Conservation (phyloP, 257 asterid species). For the Lycium ferocissimum region DNA sequence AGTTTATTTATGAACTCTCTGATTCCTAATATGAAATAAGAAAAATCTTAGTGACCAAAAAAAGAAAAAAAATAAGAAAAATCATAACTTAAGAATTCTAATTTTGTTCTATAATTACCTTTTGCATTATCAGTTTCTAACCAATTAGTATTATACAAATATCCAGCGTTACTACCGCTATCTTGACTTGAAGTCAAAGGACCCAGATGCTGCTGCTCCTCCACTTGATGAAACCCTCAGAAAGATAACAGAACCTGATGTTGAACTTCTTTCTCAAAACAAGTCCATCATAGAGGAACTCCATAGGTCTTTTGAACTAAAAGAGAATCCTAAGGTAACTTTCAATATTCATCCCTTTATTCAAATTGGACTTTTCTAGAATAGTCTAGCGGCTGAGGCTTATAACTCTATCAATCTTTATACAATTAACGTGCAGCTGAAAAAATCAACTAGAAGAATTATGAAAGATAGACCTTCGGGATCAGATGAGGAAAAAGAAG, state of each 20-base stretch:
- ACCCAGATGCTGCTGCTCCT: slow-evolving; percentile 76
- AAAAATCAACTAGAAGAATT: slow-evolving; percentile 76
- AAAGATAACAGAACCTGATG: slow-evolving; percentile 81
- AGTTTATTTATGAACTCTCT: background rate
- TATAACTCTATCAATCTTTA: slow-evolving; percentile 19
- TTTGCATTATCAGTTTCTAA: background rate
- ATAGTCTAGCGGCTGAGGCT: background rate
- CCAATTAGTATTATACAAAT: slow-evolving; percentile 18
- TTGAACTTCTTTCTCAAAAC: slow-evolving; percentile 62
- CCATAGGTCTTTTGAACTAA: slow-evolving; percentile 66
- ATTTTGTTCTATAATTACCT: background rate
- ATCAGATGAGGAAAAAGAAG: slow-evolving; percentile 63
- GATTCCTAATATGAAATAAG: background rate
- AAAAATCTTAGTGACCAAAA: background rate
- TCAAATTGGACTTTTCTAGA: background rate
- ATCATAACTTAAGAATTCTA: background rate
- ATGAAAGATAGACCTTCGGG: slow-evolving; percentile 73
- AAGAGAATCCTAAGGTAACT: slow-evolving; percentile 90
- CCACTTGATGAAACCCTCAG: slow-evolving; percentile 85
- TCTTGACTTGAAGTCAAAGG: slow-evolving; percentile 87
- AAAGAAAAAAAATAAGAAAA: background rate
- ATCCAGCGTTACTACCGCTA: slow-evolving; percentile 76
- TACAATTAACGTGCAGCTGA: slow-evolving; percentile 64
- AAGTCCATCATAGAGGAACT: slow-evolving; percentile 69
- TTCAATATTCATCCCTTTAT: slow-evolving; percentile 19